Percentiles rank a stretch among this genome's conserved stretches.
These are phyloP conservation scores for Sporothrix globosa DNA, from an alignment of 2,329 filamentous ascomycete species.

Conservation along the genomic window DNA sequence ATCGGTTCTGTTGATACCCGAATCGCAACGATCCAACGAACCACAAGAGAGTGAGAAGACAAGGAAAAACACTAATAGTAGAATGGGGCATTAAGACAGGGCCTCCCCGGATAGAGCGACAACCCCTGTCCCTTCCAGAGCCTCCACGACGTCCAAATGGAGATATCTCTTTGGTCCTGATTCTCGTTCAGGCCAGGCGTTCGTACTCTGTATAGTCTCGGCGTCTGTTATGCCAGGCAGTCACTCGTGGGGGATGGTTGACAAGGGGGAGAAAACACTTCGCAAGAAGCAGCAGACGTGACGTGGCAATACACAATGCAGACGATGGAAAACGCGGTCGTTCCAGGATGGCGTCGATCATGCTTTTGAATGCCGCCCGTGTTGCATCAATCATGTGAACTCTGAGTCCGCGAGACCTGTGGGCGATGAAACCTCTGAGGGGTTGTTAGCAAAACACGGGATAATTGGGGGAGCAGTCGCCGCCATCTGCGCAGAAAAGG, in stretches of 20 bases:
- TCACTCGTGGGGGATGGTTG: background rate
- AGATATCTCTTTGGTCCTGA: background rate
- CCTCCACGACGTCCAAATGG: constrained; percentile 3
- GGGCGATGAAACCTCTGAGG: constrained; percentile 13
- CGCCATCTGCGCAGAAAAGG: too few species aligned
- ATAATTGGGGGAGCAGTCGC: background rate
- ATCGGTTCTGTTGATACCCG: background rate
- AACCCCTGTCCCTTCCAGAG: background rate
- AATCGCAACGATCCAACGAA: background rate
- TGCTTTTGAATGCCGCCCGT: background rate
- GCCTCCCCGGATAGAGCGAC: constrained; percentile 7
- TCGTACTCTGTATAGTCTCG: background rate
- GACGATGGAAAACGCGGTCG: background rate
- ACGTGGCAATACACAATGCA: background rate
- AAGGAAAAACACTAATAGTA: background rate
- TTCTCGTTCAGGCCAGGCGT: constrained; percentile 6
- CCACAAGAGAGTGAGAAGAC: background rate
- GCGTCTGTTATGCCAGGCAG: background rate
- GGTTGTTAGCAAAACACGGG: constrained; percentile 8
- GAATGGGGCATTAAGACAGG: background rate
- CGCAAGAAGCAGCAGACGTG: background rate
- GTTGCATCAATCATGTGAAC: constrained; percentile 1
- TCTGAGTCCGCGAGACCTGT: background rate
- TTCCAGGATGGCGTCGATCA: constrained; percentile 13
- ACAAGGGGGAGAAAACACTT: background rate